Conservation (phyloP, 352 stramenopile species). For the Globisporangium paroecandrum region DNA sequence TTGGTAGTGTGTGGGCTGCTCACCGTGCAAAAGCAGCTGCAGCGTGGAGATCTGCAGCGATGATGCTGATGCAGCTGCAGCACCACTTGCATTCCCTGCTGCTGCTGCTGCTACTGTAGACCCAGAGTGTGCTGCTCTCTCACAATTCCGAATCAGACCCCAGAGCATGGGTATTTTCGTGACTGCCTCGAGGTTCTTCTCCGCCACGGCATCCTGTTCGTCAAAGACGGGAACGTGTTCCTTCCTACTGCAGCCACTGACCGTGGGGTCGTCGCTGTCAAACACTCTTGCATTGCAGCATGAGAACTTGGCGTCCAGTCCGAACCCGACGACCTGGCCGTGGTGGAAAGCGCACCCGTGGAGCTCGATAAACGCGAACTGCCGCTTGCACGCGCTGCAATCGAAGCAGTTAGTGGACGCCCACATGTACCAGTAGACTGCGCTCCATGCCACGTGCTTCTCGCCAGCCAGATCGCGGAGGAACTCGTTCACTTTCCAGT, state of each 20-base stretch:
- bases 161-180: conserved; percentile 34
- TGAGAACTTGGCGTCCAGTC: conserved; percentile 41
- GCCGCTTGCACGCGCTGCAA: conserved; percentile 46
- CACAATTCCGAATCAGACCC: conserved; percentile 29
- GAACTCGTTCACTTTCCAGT: conserved; percentile 49
- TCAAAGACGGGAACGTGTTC: conserved; percentile 28
- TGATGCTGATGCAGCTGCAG: neutral
- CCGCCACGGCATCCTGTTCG: conserved; percentile 1
- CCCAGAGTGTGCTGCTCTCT: neutral
- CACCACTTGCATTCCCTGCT: neutral
- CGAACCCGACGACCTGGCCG: conserved; percentile 33
- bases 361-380: conserved; percentile 40
- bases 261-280: conserved; percentile 39
- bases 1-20: neutral
- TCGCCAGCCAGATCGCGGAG: conserved; percentile 35
- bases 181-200: conserved; percentile 21
- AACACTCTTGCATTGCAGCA: conserved; percentile 52
- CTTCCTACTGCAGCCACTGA: conserved; percentile 38
- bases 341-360: conserved; percentile 46
- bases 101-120: neutral
- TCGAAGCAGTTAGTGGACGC: conserved; percentile 49
- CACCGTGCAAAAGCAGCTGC: conserved; percentile 8
- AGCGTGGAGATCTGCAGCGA: conserved; percentile 1
- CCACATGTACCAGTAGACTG: conserved; percentile 84
- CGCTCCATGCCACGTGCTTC: conserved; percentile 52